phyloP scores from a whole-genome alignment of 2,329 filamentous ascomycete species.

The Penicillium psychrosexuale region DNA sequence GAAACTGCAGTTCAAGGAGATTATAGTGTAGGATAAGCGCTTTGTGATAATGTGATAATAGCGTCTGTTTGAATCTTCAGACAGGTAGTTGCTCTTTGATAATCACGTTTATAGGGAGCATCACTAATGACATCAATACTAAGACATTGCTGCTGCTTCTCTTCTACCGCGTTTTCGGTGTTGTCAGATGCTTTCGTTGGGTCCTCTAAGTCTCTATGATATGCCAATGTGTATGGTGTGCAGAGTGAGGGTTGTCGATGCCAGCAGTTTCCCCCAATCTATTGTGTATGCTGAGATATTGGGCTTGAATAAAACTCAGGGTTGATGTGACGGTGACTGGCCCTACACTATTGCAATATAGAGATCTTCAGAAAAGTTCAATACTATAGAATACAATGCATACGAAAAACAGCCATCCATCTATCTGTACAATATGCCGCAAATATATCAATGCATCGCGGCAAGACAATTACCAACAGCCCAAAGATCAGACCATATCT shows the following conservation, averaged over 20 bases:
- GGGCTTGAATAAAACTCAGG: not conserved
- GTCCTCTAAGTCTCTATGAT: too few relatives aligned
- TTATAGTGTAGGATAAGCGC: not conserved
- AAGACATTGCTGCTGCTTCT: too few relatives aligned
- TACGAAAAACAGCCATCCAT: conserved; percentile 26
- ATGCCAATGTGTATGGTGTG: conserved; percentile 30
- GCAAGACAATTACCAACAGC: conserved; percentile 11
- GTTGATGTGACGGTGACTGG: not conserved
- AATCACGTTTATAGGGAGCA: too few relatives aligned
- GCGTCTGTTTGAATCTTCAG: not conserved
- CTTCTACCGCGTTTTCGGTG: too few relatives aligned
- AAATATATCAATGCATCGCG: conserved; percentile 21
- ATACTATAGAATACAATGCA: conserved; percentile 34
- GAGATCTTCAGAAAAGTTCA: not conserved
- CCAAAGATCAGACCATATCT: not conserved
- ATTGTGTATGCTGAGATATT: too few relatives aligned
- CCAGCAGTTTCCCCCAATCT: conserved; percentile 32
- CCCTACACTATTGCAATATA: not conserved
- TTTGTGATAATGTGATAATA: not conserved
- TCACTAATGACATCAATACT: too few relatives aligned
- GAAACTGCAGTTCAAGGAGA: conserved; percentile 12
- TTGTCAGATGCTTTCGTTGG: too few relatives aligned
- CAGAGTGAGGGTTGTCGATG: conserved; percentile 35
- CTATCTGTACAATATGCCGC: conserved; percentile 35
- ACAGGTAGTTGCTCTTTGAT: conserved; percentile 19